Evolutionary conservation across 371 early-diverging fungal genomes (phyloP).

Genomic region (Mucor sp.): DNA sequence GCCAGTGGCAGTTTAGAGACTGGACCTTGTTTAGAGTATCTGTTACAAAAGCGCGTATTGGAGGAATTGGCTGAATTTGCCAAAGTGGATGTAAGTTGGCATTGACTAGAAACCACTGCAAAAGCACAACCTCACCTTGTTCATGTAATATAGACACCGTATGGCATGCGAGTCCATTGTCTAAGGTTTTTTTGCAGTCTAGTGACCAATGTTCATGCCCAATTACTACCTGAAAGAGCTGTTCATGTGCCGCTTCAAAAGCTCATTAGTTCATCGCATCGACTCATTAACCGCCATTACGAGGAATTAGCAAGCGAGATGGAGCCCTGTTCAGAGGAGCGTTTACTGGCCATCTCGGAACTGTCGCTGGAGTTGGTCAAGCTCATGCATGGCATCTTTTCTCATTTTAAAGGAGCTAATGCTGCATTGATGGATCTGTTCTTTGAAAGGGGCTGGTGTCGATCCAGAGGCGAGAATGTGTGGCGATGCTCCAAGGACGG

Average conservation of each 20-base stretch:
- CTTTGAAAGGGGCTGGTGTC: conserved; percentile 59
- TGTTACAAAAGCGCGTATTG: conserved; percentile 48
- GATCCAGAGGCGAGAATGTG: conserved; percentile 50
- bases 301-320: conserved; percentile 42
- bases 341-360: conserved; percentile 46
- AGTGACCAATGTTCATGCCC: conserved; percentile 54
- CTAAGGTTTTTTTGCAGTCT: conserved; percentile 51
- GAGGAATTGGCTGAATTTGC: conserved; percentile 56
- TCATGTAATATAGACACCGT: conserved; percentile 41
- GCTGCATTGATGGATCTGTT: conserved; percentile 56
- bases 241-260: conserved; percentile 57
- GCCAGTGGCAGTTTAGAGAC: conserved; percentile 50
- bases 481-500: conserved; percentile 54
- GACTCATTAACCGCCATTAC: conserved; percentile 50
- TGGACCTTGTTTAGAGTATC: conserved; percentile 53
- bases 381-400: conserved; percentile 53
- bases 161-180: conserved; percentile 55
- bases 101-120: not conserved
- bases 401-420: conserved; percentile 55
- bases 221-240: conserved; percentile 54
- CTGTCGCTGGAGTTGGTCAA: conserved; percentile 53
- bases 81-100: conserved; percentile 46
- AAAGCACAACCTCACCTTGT: not conserved
- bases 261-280: conserved; percentile 50
- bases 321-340: conserved; percentile 46